A percentile compares a stretch with the other conserved stretches of the same genome.
Conservation (phyloP, 2,329 filamentous ascomycete species). For the Dactylella cylindrospora region DNA sequence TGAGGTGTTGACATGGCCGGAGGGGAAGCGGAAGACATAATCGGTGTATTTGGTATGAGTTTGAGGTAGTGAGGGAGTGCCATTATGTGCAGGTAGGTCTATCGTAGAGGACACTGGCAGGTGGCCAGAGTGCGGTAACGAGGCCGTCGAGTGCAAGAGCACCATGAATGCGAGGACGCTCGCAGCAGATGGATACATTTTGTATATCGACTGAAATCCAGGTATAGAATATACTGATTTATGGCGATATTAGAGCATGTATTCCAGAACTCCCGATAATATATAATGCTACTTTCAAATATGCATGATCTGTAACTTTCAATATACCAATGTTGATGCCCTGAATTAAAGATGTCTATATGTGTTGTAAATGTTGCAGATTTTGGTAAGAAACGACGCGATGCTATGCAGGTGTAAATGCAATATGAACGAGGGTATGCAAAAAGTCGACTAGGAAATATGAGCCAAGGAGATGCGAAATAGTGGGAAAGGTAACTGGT, state of each 20-base stretch:
- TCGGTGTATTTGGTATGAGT: constrained; percentile 22
- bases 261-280: not conserved
- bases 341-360: not conserved
- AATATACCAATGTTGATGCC: not conserved
- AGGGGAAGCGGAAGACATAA: constrained; percentile 39
- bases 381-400: constrained; percentile 1
- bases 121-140: constrained; percentile 14
- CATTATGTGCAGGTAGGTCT: not conserved
- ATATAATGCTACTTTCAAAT: too few species aligned
- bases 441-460: too few species aligned
- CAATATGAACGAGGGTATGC: not conserved
- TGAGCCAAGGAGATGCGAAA: too few species aligned
- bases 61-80: constrained; percentile 4
- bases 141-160: constrained; percentile 12
- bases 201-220: constrained; percentile 1
- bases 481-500: too few species aligned
- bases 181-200: constrained; percentile 6
- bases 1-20: constrained; percentile 16
- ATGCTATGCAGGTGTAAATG: constrained; percentile 8
- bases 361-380: constrained; percentile 40
- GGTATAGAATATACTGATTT: constrained; percentile 3
- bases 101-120: constrained; percentile 9
- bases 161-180: constrained; percentile 14
- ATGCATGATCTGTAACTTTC: not conserved
- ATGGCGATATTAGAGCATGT: constrained; percentile 1